These are phyloP conservation scores for Lactarius sanguifluus DNA, from an alignment of 768 basidiomycete genomes.

Conservation along the genomic window DNA sequence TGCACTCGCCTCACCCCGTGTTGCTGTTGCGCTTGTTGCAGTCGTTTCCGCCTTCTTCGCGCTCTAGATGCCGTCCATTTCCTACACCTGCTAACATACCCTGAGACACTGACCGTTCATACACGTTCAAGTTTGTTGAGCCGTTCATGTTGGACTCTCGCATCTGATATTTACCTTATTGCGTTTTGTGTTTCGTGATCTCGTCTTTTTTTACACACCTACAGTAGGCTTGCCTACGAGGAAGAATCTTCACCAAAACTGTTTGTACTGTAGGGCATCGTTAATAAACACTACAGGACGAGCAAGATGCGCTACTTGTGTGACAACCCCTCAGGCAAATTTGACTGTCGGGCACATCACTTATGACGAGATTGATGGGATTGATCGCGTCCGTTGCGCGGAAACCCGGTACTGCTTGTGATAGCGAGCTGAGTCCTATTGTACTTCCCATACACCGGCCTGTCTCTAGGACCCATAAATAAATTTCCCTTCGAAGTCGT, in stretches of 20 bases:
- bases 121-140: constrained; percentile 13
- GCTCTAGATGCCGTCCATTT: constrained; percentile 38
- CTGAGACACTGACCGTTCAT: constrained; percentile 14
- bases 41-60: constrained; percentile 45
- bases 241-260: constrained; percentile 15
- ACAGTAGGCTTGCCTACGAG: constrained; percentile 21
- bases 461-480: neutral
- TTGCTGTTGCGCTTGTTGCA: constrained; percentile 50
- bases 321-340: neutral
- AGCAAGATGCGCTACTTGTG: neutral
- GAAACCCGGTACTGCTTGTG: neutral
- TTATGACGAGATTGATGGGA: neutral
- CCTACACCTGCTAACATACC: constrained; percentile 16
- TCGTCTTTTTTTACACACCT: constrained; percentile 11
- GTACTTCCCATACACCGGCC: neutral
- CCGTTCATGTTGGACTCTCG: constrained; percentile 23
- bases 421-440: neutral
- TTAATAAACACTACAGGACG: neutral
- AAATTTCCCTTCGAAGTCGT: neutral
- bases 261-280: neutral
- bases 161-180: constrained; percentile 13
- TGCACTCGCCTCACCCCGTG: constrained; percentile 48
- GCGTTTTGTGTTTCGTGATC: constrained; percentile 25
- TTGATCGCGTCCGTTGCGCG: neutral
- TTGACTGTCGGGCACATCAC: neutral